Conservation (phyloP, 148 eudicot genomes). For the Arbutus unedo region DNA sequence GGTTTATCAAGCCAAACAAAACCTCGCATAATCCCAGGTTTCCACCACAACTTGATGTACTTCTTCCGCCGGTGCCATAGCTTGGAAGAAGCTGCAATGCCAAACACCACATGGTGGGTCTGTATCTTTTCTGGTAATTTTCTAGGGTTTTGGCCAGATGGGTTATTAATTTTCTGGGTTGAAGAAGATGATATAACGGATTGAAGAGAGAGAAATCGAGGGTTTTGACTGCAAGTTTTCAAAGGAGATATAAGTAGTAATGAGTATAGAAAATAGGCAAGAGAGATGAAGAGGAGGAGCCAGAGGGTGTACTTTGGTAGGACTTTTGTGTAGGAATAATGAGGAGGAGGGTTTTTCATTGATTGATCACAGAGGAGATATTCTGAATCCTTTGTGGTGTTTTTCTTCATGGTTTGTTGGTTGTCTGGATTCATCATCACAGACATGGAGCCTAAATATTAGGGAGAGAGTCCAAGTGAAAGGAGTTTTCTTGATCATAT, state of each 20-base stretch:
- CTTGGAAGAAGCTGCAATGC: constrained; percentile 47
- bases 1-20: constrained; percentile 45
- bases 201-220: not conserved
- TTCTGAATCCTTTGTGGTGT: not conserved
- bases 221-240: not conserved
- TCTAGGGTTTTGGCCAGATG: constrained; percentile 4
- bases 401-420: not conserved
- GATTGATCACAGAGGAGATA: not conserved
- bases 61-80: constrained; percentile 45
- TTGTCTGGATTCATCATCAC: not conserved
- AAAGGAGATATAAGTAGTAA: not conserved
- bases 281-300: constrained; percentile 21
- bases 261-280: constrained; percentile 13
- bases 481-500: not conserved
- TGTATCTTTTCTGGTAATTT: constrained; percentile 20
- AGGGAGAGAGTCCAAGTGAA: not conserved
- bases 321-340: not conserved
- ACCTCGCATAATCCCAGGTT: constrained; percentile 46
- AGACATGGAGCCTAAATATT: not conserved
- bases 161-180: not conserved
- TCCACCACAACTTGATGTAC: constrained; percentile 61
- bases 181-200: not conserved
- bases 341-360: not conserved
- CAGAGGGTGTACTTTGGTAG: constrained; percentile 5
- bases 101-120: constrained; percentile 49